Conservation (phyloP, 257 asterid genomes). For the Gentiana dahurica region DNA sequence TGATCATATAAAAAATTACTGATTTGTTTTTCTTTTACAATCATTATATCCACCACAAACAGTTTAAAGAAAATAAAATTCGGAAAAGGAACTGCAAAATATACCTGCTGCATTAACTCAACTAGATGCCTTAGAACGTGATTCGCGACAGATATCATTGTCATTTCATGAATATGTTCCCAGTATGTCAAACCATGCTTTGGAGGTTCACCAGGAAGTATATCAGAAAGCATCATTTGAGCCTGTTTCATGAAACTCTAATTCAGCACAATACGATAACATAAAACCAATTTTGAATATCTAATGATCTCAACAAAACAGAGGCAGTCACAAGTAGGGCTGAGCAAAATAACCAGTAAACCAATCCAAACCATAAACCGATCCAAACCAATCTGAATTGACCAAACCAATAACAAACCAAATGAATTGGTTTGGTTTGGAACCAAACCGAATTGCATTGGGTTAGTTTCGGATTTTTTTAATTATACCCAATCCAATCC, state of each 20-base stretch:
- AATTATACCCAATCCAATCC: no score
- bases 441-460: no score
- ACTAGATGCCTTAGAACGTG: slow-evolving; percentile 72
- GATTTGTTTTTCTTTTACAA: no score
- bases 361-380: no score
- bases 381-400: no score
- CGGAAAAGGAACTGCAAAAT: not conserved
- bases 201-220: slow-evolving; percentile 84
- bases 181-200: slow-evolving; percentile 81
- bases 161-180: slow-evolving; percentile 90
- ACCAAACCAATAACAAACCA: no score
- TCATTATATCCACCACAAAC: not conserved
- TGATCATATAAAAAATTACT: no score
- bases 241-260: slow-evolving; percentile 46
- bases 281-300: not conserved
- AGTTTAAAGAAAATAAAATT: not conserved
- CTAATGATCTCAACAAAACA: not conserved
- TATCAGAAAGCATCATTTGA: slow-evolving; percentile 86
- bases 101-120: slow-evolving; percentile 85
- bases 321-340: not conserved
- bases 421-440: no score
- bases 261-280: slow-evolving; percentile 2
- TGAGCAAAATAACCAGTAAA: no score
- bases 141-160: slow-evolving; percentile 64
- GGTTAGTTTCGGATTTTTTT: no score